A percentile compares a stretch with the other conserved stretches of the same genome.
These are phyloP conservation scores for Termitomyces heimii DNA, from an alignment of 768 basidiomycete genomes.

Conservation along the genomic window DNA sequence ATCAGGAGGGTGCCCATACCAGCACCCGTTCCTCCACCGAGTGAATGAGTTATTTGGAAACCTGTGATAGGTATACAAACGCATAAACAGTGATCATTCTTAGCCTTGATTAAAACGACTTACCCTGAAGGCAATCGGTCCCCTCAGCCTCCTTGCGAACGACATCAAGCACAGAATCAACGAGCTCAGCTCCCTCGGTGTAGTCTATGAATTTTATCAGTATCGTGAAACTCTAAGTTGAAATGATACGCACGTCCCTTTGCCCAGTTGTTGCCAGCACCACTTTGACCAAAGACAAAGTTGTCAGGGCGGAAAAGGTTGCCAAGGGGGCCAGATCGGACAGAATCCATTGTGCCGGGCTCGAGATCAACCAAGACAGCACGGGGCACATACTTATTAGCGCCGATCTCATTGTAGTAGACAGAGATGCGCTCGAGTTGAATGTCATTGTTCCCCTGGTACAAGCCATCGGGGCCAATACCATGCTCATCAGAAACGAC, in stretches of 20 bases:
- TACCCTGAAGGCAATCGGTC: slow-evolving; percentile 94
- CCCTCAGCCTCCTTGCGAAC: slow-evolving; percentile 99
- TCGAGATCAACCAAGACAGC: slow-evolving; percentile 97
- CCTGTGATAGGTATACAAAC: slow-evolving; percentile 36
- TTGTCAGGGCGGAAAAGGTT: slow-evolving; percentile 95
- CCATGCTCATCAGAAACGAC: slow-evolving; percentile 98
- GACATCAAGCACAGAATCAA: slow-evolving; percentile 96
- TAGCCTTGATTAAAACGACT: slow-evolving; percentile 15
- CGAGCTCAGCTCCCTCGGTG: slow-evolving; percentile 96
- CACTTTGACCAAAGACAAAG: slow-evolving; percentile 97
- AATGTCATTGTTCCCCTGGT: slow-evolving; percentile 90
- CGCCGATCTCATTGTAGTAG: slow-evolving; percentile 95
- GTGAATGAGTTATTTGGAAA: slow-evolving; percentile 98
- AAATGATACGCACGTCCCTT: slow-evolving; percentile 82
- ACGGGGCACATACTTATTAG: slow-evolving; percentile 97
- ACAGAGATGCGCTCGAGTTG: slow-evolving; percentile 97
- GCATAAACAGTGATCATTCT: slow-evolving; percentile 6
- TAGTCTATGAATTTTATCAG: slow-evolving; percentile 47
- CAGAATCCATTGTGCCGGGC: slow-evolving; percentile 94
- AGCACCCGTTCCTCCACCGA: slow-evolving; percentile 98
- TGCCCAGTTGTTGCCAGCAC: slow-evolving; percentile 99
- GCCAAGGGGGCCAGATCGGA: slow-evolving; percentile 87
- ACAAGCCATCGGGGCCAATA: slow-evolving; percentile 88
- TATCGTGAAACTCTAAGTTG: neutral
- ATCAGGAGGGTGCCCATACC: slow-evolving; percentile 99